Evolutionary conservation across 2,329 filamentous ascomycete species (phyloP), one percentile per base, ranked within the genome.

Genomic region (Penicillium sp.): DNA sequence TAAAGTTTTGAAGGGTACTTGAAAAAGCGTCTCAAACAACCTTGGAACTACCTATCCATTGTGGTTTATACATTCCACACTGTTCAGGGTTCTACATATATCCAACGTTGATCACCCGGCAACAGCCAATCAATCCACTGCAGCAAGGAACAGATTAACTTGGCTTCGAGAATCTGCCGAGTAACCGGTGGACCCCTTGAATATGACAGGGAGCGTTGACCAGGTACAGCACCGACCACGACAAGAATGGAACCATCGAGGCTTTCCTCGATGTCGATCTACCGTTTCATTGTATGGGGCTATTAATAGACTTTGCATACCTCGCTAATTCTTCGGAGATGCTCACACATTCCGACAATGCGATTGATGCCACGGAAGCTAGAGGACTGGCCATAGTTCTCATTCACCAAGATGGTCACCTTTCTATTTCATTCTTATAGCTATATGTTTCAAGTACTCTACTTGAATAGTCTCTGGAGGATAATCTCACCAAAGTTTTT

Each of bases 401-500:
- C n/a, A n/a, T n/a, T n/a, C n/a, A n/a, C n/a, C n/a, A n/a, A n/a
- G n/a, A n/a, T n/a, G n/a, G n/a, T n/a, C n/a, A n/a, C n/a, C n/a
- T n/a, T n/a, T n/a, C n/a, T n/a, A n/a, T n/a, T n/a, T n/a, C n/a
- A n/a, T n/a, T n/a, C n/a, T n/a, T n/a, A n/a, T n/a, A n/a, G n/a
- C n/a, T n/a, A n/a, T n/a, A n/a, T n/a, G n/a, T n/a, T n/a, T n/a
- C n/a, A n/a, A n/a, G n/a, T n/a, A n/a, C 25, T 39, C 30, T 34
- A 48, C 31, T 26, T 15, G 30, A 47, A 47, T n/a, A 47, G 20
- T 14, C 29, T 43, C 16, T 47, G 25, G 9, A 40, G 26, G 17
- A 32, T 29, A 1, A 40, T 44, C 35, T 45, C 35, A 10, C 37
- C 40, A 67, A 87, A 85, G 3, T 13, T 40, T 6, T 17, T 23